Evolutionary conservation across 108 stramenopile species (phyloP), one percentile per base, ranked within the genome.

Genomic region (Craspedostauros australis): DNA sequence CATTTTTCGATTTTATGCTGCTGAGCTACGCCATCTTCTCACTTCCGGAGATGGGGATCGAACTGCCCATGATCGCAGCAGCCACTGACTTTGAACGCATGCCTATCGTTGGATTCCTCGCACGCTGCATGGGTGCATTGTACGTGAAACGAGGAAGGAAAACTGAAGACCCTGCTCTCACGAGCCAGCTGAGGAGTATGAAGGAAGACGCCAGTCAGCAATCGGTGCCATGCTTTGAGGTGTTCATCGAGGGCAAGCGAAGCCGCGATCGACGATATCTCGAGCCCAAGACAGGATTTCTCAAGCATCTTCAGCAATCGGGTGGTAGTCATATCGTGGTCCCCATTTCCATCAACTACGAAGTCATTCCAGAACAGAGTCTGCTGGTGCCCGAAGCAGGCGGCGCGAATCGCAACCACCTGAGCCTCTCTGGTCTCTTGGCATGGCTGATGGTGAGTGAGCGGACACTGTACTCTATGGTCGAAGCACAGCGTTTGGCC

Each of bases 261-360:
- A 89, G 87, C 39, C 71, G 92, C 38, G 82, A 80, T 52, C 68
- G 92, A 8, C 71, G 84, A 5, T 93, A 88, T 65, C 41, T 79
- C 7, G 41, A 57, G 30, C 79, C 88, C 2, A 90, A 84, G 66
- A 93, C 92, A 1, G 92, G 92, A n/a, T 64, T 88, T 29, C 61
- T 93, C 26, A 70, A 71, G 22, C 74, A 82, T 54, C 58, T 86
- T 9, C 41, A 66, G 19, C 46, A 59, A 34, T 73, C 58, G 19
- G 73, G 57, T 41, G 53, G 59, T 7, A 53, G 66, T 5, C 67
- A 73, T 65, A 47, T 82, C 25, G 54, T 93, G 22, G 64, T 87
- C 49, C 92, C 92, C 11, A 61, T 93, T 31, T 69, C 82, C 57
- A 88, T 93, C 47, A 88, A 75, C 68, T 93, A 93, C 39, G 92